Base-by-base conservation (phyloP, 495 filamentous ascomycete species). In the Peziza echinospora region DNA sequence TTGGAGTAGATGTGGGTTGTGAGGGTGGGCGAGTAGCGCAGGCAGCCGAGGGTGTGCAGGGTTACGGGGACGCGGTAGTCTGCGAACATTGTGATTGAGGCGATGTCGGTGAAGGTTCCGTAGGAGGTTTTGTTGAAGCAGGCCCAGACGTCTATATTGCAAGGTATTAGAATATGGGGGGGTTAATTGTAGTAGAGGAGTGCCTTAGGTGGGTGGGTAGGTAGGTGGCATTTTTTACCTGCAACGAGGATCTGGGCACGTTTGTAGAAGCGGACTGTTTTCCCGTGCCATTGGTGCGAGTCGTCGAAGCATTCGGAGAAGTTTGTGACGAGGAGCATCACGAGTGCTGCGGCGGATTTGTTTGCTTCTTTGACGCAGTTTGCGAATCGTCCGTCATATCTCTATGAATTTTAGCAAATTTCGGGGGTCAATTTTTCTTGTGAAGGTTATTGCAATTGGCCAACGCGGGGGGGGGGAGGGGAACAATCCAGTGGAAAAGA, bases 21-120 rank as follows among this genome's bases (percentile, higher is more conserved):
- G 19, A 99, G 62, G 5, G 76, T 70, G 0, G 89, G 89, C 23
- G 78, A 83, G 63, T 86, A 93, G 46, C 69, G 69, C 16, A 99
- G 66, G 49, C 83, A 89, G 26, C 82, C 81, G 22, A 99, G 67
- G 21, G 73, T 70, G 53, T 91, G 71, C 5, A 99, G 71, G 53
- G 94, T 93, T 65, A 96, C 89, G 5, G 89, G 89, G 26, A 99
- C 76, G 22, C 89, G 76, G 58, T 99, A 96, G 65, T 99, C 89
- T 68, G 89, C 85, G 64, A 96, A 99, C 82, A 94, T 94, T 49
- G 91, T 99, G 57, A 99, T 80, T 53, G 82, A 80, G 57, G 84
- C 75, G 45, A 99, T 92, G 54, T 99, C 91, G 23, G 76, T 55
- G 56, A 99, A 99, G n/a, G 69, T 63, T 11, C 89, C 89, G 51